Conservation (phyloP, 2,329 filamentous ascomycete genomes). For the Sordariomycetes sp. region DNA sequence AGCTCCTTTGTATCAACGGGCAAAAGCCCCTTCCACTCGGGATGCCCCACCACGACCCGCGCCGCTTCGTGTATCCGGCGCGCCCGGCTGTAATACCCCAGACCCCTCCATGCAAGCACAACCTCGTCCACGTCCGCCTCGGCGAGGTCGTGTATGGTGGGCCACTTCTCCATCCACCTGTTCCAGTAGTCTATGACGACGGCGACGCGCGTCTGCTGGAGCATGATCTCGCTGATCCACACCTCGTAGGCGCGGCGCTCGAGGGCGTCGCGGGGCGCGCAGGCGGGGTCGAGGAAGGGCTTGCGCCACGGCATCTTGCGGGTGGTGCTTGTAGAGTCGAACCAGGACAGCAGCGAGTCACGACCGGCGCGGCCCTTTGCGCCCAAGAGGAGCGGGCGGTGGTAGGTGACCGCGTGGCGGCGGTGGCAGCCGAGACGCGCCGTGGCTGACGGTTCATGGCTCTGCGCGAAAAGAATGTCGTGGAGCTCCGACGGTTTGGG, state of each 20-base stretch:
- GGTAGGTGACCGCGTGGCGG: conserved; percentile 31
- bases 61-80: conserved; percentile 48
- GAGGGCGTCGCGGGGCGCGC: conserved; percentile 19
- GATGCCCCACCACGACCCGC: conserved; percentile 33
- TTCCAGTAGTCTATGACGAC: conserved; percentile 55
- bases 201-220: conserved; percentile 54
- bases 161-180: conserved; percentile 50
- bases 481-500: background rate
- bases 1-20: conserved; percentile 34
- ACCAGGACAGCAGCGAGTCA: conserved; percentile 36
- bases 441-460: background rate
- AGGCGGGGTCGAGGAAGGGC: conserved; percentile 37
- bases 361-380: conserved; percentile 20
- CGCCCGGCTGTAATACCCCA: conserved; percentile 56
- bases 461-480: background rate
- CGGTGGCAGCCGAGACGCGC: conserved; percentile 4
- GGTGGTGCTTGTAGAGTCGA: conserved; percentile 30
- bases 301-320: conserved; percentile 52
- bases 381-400: conserved; percentile 35
- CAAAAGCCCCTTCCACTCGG: conserved; percentile 32
- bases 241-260: conserved; percentile 52
- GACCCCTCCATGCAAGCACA: conserved; percentile 45
- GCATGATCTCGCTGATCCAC: conserved; percentile 58
- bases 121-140: conserved; percentile 43
- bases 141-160: conserved; percentile 45